These are phyloP conservation scores for Dryas alaskensis DNA, from an alignment of 306 rosid genomes.

Conservation along the genomic window DNA sequence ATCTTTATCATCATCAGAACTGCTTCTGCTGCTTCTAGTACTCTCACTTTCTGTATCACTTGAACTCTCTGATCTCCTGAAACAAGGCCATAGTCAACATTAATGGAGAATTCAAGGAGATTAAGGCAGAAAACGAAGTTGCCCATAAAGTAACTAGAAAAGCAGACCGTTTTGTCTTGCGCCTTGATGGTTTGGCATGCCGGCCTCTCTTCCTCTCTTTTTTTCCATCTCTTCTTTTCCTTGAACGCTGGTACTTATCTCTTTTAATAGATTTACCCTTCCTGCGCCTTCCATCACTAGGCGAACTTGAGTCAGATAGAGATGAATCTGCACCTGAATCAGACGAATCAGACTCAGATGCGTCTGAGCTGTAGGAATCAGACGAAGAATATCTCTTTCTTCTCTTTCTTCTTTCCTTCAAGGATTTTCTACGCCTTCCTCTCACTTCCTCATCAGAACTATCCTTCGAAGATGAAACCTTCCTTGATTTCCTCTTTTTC, in stretches of 20 bases:
- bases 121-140: constrained; percentile 4
- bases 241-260: constrained; percentile 52
- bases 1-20: constrained; percentile 56
- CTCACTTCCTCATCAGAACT: constrained; percentile 58
- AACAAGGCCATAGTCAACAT: constrained; percentile 32
- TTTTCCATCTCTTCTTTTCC: constrained; percentile 53
- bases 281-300: constrained; percentile 60
- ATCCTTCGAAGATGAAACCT: constrained; percentile 50
- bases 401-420: constrained; percentile 54
- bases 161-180: constrained; percentile 56
- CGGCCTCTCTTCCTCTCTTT: constrained; percentile 57
- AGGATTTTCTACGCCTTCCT: constrained; percentile 48
- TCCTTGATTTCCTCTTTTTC: constrained; percentile 55
- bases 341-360: constrained; percentile 47
- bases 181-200: constrained; percentile 49
- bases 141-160: constrained; percentile 22
- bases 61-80: constrained; percentile 62
- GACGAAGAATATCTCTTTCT: constrained; percentile 71
- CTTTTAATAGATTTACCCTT: constrained; percentile 58
- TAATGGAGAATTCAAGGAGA: constrained; percentile 24
- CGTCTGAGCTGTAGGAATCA: constrained; percentile 61
- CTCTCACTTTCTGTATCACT: constrained; percentile 65
- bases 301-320: constrained; percentile 66
- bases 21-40: constrained; percentile 46
- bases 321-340: constrained; percentile 65